Base-by-base conservation (phyloP, 1,139 yeast species). In the Candida glucosophila region DNA sequence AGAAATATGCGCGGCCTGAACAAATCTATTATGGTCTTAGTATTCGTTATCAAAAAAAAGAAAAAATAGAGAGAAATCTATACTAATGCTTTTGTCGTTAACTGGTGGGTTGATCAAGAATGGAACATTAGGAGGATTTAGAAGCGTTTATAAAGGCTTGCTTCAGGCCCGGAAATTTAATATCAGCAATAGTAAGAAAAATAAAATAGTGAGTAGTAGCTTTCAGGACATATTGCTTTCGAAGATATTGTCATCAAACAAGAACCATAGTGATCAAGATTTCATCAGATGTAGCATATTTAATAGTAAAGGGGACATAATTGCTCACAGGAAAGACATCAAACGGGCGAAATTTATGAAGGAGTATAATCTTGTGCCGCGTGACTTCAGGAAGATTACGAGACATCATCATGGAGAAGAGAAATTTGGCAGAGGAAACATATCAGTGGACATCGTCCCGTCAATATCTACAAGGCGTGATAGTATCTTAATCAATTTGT, bases 251-350 rank as follows among this genome's bases (percentile, higher is more conserved):
- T 33, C 41, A 5, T 23, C 52, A 12, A 40, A 37, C 26, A 47
- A 46, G 27, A 26, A 22, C 23, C 22, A 18, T 7, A 10, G 34
- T 4, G 59, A 47, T 15, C 49, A 40, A 23, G 63, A 55, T 19
- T 40, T 36, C 26, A 55, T 65, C 13, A 36, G 78, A 33, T 86
- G 96, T 41, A 83, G 96, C 0, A 50, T 60, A 10, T 63, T 63
- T 29, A 49, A 63, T 32, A 28, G 35, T 5, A 26, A 39, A 3
- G 71, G 71, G 3, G 49, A 55, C 19, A 54, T 64, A 35, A 46
- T 52, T 4, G 48, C 50, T 14, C 68, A 60, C 29, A 66, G 67
- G 11, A 55, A 56, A 31, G 67, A 60, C 22, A 40, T 62, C 20
- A 45, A 49, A 23, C 46, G 61, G 28, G 44, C 39, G 34, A 54